Evolutionary conservation across 306 rosid species (phyloP), one percentile per base, ranked within the genome.

Genomic region (Astragalus glycyphyllos): DNA sequence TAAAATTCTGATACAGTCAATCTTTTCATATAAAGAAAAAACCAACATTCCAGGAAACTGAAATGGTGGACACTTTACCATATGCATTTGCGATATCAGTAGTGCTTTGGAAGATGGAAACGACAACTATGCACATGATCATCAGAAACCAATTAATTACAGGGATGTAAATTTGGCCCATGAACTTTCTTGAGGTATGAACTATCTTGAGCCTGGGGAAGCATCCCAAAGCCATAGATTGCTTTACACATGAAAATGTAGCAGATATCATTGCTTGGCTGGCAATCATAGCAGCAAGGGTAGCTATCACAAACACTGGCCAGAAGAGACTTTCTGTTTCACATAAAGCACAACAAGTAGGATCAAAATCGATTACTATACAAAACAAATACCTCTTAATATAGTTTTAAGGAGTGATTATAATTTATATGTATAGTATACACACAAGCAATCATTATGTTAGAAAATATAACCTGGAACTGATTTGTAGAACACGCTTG

Each of bases 231-330:
- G 98, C 97, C 98, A 94, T 94, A 14, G 98, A 84, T 79, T 94
- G 98, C 81, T 90, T 94, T 34, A 94, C 90, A 32, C 98, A 94
- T 46, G 97, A 94, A 85, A 94, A 94, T 10, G 98, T 94, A 70
- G 98, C 98, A 45, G 97, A 94, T 81, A 94, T 94, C 97, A 94
- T 94, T 41, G 98, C 97, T 86, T 94, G 98, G 87, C 97, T 94
- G 40, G 98, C 98, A 89, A 94, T 89, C 96, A 94, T 90, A 37
- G 97, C 97, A 60, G 96, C 98, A 59, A 94, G 88, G 56, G 98
- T 85, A 55, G 98, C 98, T 69, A 87, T 56, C 77, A 87, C 90
- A 56, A 94, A 83, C 83, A 94, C 88, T 11, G 98, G 98, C 97
- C 98, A 94, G 85, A 94, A 94, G 70, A 94, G 84, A 73, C 77